Conservation (phyloP, 2,329 filamentous ascomycete genomes). For the Blastomyces silverae region DNA sequence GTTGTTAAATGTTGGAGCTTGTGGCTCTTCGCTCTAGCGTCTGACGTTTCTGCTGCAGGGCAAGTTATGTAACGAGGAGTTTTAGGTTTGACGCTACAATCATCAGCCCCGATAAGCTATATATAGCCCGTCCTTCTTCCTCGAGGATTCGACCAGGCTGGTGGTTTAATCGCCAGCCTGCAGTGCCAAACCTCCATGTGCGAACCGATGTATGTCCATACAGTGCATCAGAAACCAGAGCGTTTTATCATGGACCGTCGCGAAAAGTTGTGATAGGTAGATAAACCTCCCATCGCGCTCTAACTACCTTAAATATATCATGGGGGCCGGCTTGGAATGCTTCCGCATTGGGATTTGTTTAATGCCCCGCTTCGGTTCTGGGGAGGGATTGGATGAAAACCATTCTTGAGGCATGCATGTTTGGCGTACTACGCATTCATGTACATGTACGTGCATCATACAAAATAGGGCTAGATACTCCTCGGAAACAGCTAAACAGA, state of each 20-base stretch:
- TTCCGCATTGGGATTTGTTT: background rate
- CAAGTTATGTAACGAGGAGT: no score
- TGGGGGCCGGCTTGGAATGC: background rate
- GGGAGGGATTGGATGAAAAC: background rate
- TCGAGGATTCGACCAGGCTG: no score
- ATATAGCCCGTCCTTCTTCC: background rate
- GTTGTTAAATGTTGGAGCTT: background rate
- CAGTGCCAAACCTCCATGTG: background rate
- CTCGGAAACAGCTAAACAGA: background rate
- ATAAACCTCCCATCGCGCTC: background rate
- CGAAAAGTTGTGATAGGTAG: background rate
- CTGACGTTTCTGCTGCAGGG: no score
- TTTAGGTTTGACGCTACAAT: background rate
- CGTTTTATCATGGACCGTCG: background rate
- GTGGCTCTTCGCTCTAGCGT: no score
- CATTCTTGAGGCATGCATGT: background rate
- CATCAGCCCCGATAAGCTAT: background rate
- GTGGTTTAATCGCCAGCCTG: background rate
- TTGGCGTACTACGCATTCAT: background rate
- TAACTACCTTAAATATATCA: background rate
- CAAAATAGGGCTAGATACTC: no score
- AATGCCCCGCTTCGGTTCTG: background rate
- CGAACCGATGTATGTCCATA: background rate
- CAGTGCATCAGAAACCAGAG: background rate
- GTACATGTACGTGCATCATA: background rate